Base-by-base conservation (phyloP, 2,329 filamentous ascomycete species). In the Trichophaea hybrida region DNA sequence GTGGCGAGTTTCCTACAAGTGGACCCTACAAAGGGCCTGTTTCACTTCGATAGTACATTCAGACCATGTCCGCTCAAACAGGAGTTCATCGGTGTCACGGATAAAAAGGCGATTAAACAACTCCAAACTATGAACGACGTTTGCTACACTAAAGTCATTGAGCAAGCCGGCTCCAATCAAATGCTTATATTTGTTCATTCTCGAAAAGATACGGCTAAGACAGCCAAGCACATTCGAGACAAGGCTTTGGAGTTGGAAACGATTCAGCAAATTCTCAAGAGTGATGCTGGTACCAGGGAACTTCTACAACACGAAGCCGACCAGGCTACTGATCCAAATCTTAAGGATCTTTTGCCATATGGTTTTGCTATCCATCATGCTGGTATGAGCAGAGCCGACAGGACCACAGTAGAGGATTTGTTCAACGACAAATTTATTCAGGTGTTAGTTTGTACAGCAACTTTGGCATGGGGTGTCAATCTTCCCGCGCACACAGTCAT, bases 131-230 rank as follows among this genome's bases (percentile, higher is more conserved):
- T 98, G 93, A 98, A 98, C 70, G 93, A 98, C 68, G 90, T 98
- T 58, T 96, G 89, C 60, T 98, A 98, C 73, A 94, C 84, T 65
- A 98, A 98, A 73, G 90, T 96, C 33, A 80, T 98, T 58, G 93
- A 98, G 72, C 93, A 93, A 5, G 84, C 85, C 61, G 85, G 94
- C 69, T 83, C 87, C 64, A 95, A 98, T 69, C 93, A 98, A 72
- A 96, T 98, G 90, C 81, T 98, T 43, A 95, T 98, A 61, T 98
- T 98, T 70, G 93, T 98, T 5, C 94, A 98, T 71, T 98, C 94
- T 38, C 81, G 93, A 68, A 98, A 98, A 70, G 94, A 98, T 73
- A 98, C 94, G 0, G 89, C 90, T 6, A 98, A 98, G 75, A 98
- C 94, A 2, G 93, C 91, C 31, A 88, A 86, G 70, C 95, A 95